Conservation (phyloP, 176 grass and related monocot genomes). For the Metroxylon sagu region DNA sequence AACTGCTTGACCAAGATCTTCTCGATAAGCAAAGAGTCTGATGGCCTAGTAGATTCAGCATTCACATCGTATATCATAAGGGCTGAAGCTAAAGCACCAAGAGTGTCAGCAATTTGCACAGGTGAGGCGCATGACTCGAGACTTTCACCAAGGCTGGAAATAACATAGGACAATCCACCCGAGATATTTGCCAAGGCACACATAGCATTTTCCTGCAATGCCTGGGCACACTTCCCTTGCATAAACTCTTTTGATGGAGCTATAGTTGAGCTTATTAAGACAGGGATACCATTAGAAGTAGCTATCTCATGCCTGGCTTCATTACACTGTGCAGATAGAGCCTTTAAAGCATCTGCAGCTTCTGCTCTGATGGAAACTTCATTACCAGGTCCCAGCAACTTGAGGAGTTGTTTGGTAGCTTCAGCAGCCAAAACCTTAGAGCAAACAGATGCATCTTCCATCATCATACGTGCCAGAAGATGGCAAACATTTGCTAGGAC, state of each 20-base stretch:
- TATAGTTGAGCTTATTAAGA: conserved; percentile 97
- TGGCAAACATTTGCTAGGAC: conserved; percentile 72
- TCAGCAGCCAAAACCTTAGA: conserved; percentile 70
- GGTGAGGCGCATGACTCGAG: conserved; percentile 92
- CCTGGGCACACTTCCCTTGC: conserved; percentile 98
- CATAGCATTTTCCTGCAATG: conserved; percentile 99
- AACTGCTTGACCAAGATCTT: conserved; percentile 89
- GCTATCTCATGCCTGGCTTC: conserved; percentile 90
- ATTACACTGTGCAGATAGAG: conserved; percentile 90
- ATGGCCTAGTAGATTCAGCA: conserved; percentile 80
- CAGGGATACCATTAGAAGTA: conserved; percentile 93
- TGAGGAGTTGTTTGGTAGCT: conserved; percentile 84
- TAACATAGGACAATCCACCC: conserved; percentile 95
- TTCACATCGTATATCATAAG: conserved; percentile 97
- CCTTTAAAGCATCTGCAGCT: conserved; percentile 84
- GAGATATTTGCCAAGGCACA: conserved; percentile 99
- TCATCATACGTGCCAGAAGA: conserved; percentile 85
- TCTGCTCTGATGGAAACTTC: conserved; percentile 86
- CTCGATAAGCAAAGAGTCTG: conserved; percentile 75
- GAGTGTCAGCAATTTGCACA: conserved; percentile 91
- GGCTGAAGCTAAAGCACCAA: conserved; percentile 94
- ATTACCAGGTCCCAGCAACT: conserved; percentile 93
- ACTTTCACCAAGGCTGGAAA: conserved; percentile 95
- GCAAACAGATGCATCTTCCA: conserved; percentile 87
- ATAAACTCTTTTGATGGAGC: conserved; percentile 99